Base-by-base conservation (phyloP, 345 rosid species). In the Lepidium africanum region DNA sequence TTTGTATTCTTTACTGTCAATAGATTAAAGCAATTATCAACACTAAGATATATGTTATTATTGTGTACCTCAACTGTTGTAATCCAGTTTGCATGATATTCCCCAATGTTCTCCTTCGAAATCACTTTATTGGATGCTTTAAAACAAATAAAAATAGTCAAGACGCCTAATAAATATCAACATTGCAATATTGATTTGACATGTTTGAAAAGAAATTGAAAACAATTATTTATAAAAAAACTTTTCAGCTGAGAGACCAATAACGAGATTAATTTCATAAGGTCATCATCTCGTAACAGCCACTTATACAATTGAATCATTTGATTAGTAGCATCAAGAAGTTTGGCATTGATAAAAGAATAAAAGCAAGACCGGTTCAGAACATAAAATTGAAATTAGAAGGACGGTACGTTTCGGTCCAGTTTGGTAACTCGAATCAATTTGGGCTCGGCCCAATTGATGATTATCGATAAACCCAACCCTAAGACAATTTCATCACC, bases 1-100 rank as follows among this genome's bases (percentile, higher is more conserved):
- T n/a, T n/a, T n/a, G n/a, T n/a, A n/a, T n/a, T n/a, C n/a, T n/a
- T n/a, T n/a, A n/a, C n/a, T n/a, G n/a, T n/a, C n/a, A n/a, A n/a
- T 32, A 94, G 74, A 79, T 91, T 94, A 59, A 77, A 94, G 83
- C 77, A 83, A 68, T 89, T 87, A 68, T 91, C 97, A 8, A 96
- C 89, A 11, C 96, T 96, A 9, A 91, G 80, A 77, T 91, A 94
- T 1, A 81, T 81, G 70, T 91, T 97, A 47, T 89, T 93, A 48
- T 91, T 96, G 3, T 89, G 89, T 67, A 91, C 89, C 84, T 86
- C 97, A 75, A 94, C 96, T 6, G 91, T 96, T 12, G 96, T 67
- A 96, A 89, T 89, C 99, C 96, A 89, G 58, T 83, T 85, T 54
- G 96, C 97, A 74, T 86, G 89, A 30, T 87, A 85, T 67, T 94